These are phyloP conservation scores for Myrmaecium sp. DNA, from an alignment of 2,329 filamentous ascomycete genomes.

Conservation along the genomic window DNA sequence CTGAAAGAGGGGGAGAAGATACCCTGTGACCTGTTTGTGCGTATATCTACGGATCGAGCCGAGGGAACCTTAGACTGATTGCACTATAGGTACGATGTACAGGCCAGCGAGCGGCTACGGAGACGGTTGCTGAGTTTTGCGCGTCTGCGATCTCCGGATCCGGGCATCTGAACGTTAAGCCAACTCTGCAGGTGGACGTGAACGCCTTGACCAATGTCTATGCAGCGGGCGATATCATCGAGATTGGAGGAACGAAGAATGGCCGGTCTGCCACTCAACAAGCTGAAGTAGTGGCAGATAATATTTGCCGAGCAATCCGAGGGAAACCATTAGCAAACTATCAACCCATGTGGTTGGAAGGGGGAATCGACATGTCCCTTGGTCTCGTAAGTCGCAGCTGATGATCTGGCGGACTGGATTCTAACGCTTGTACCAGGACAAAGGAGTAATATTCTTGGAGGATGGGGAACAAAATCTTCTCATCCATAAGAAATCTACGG, in stretches of 20 bases:
- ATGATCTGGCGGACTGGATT: too few species aligned
- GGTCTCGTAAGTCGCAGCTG: slow-evolving; percentile 6
- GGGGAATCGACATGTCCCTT: slow-evolving; percentile 9
- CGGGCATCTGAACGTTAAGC: slow-evolving; percentile 36
- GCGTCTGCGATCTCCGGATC: slow-evolving; percentile 28
- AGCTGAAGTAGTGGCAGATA: slow-evolving; percentile 35
- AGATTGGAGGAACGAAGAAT: slow-evolving; percentile 33
- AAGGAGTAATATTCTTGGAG: neutral
- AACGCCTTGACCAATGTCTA: slow-evolving; percentile 36
- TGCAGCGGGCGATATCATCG: slow-evolving; percentile 47
- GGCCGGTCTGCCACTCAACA: slow-evolving; percentile 39
- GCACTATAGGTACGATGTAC: slow-evolving; percentile 36
- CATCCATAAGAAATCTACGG: neutral
- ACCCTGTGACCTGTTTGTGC: slow-evolving; percentile 34
- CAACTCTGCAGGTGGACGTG: slow-evolving; percentile 40
- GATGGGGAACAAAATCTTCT: slow-evolving; percentile 1
- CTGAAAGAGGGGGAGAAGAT: slow-evolving; percentile 29
- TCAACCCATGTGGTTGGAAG: slow-evolving; percentile 7
- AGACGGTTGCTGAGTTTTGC: slow-evolving; percentile 28
- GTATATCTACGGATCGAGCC: neutral
- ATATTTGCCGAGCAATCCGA: slow-evolving; percentile 33
- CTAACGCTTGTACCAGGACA: slow-evolving; percentile 1
- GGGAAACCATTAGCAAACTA: slow-evolving; percentile 4
- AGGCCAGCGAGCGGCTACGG: slow-evolving; percentile 41
- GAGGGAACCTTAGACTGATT: neutral